A percentile compares a stretch with the other conserved stretches of the same genome.
phyloP scores from a whole-genome alignment of 2,329 filamentous ascomycete species.

The Fusarium austroafricanum region DNA sequence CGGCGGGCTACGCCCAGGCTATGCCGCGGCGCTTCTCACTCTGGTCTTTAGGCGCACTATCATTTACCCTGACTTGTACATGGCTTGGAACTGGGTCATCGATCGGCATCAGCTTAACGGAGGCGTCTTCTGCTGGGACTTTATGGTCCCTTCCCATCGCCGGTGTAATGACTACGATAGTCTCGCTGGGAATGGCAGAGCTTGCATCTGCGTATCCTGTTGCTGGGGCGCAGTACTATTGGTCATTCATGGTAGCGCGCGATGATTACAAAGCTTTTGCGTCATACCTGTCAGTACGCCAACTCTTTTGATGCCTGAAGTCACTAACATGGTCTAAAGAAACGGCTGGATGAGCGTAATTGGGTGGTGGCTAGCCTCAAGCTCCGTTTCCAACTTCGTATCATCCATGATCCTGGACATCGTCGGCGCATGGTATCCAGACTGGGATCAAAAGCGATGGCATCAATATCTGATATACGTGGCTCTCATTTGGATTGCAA shows the following conservation, averaged over 20 bases:
- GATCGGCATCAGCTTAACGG: conserved; percentile 45
- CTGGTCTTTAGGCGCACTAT: conserved; percentile 43
- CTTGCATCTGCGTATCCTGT: conserved; percentile 45
- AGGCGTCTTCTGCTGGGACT: conserved; percentile 42
- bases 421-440: conserved; percentile 52
- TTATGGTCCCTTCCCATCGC: conserved; percentile 46
- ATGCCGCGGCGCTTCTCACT: conserved; percentile 50
- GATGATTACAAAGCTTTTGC: conserved; percentile 43
- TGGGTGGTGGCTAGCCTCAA: conserved; percentile 38
- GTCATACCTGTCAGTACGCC: too few species aligned
- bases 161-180: conserved; percentile 44
- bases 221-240: conserved; percentile 46
- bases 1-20: conserved; percentile 46
- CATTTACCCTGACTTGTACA: conserved; percentile 48
- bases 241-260: conserved; percentile 41
- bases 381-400: conserved; percentile 41
- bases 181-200: conserved; percentile 46
- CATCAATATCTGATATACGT: conserved; percentile 78
- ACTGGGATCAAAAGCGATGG: conserved; percentile 68
- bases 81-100: conserved; percentile 49
- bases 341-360: conserved; percentile 40
- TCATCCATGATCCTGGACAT: conserved; percentile 41
- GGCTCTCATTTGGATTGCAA: conserved; percentile 67
- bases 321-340: too few species aligned
- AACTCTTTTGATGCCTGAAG: too few species aligned